These are phyloP conservation scores for Berberis vulgaris DNA, from an alignment of 164 flowering plant genomes.

Conservation along the genomic window DNA sequence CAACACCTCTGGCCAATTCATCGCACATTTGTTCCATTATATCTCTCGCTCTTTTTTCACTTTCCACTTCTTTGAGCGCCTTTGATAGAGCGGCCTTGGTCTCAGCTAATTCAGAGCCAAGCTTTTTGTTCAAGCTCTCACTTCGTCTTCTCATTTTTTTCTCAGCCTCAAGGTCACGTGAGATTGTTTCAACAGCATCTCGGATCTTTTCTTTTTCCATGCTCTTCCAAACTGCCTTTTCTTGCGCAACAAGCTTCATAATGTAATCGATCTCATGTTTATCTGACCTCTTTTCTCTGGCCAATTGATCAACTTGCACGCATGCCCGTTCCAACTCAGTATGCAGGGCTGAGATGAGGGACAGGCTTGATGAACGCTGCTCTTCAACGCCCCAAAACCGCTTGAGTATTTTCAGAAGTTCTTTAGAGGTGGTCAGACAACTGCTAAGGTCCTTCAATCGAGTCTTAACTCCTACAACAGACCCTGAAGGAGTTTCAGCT, in stretches of 20 bases:
- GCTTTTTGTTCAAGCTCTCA: conserved; percentile 84
- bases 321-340: conserved; percentile 89
- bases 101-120: conserved; percentile 71
- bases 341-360: conserved; percentile 76
- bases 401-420: conserved; percentile 70
- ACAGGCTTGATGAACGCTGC: conserved; percentile 65
- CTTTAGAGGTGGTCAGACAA: conserved; percentile 77
- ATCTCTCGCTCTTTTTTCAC: conserved; percentile 67
- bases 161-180: conserved; percentile 73
- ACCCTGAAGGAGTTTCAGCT: conserved; percentile 41
- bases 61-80: conserved; percentile 57
- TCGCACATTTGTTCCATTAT: conserved; percentile 66
- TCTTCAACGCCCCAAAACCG: conserved; percentile 76
- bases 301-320: conserved; percentile 56
- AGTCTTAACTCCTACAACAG: conserved; percentile 34
- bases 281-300: conserved; percentile 61
- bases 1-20: conserved; percentile 59
- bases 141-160: conserved; percentile 63
- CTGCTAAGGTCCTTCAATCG: conserved; percentile 71
- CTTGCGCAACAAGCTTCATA: conserved; percentile 69
- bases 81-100: conserved; percentile 48
- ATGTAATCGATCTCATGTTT: conserved; percentile 48
- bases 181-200: conserved; percentile 63
- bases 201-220: conserved; percentile 54
- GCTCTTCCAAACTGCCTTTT: conserved; percentile 72